Evolutionary conservation across 148 eudicot genomes (phyloP).

Genomic region (Silene conica): DNA sequence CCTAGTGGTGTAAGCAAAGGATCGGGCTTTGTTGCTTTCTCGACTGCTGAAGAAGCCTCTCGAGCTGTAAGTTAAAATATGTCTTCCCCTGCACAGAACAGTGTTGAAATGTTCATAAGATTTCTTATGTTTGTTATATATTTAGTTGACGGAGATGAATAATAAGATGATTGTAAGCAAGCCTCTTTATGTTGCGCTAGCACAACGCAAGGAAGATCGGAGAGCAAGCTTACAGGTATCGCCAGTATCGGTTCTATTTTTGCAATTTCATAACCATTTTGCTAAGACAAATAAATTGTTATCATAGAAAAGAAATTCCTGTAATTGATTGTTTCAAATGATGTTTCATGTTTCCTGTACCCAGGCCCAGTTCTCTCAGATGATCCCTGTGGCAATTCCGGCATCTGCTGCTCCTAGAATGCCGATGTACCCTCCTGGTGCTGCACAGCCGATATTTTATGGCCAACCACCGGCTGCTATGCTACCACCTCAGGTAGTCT

Average conservation of each 20-base stretch:
- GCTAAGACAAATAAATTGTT: no score
- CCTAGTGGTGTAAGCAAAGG: slow-evolving; percentile 79
- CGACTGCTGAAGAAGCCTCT: slow-evolving; percentile 84
- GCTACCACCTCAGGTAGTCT: slow-evolving; percentile 57
- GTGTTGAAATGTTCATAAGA: neutral
- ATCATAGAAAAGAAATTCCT: no score
- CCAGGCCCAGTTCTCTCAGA: slow-evolving; percentile 79
- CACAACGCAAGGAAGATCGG: slow-evolving; percentile 89
- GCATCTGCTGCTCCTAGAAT: slow-evolving; percentile 73
- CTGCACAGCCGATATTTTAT: slow-evolving; percentile 71
- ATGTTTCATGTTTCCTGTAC: neutral
- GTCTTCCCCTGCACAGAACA: neutral
- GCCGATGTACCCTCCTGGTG: slow-evolving; percentile 81
- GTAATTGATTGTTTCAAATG: no score
- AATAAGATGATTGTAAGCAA: slow-evolving; percentile 77
- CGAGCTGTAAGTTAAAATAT: slow-evolving; percentile 65
- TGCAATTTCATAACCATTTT: neutral
- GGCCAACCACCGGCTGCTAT: slow-evolving; percentile 77
- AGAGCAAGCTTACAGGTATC: slow-evolving; percentile 78
- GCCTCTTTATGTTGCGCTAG: slow-evolving; percentile 89
- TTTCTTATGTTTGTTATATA: neutral
- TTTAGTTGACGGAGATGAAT: slow-evolving; percentile 76
- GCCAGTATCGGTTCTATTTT: neutral
- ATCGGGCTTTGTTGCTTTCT: slow-evolving; percentile 89
- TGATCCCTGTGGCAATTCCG: slow-evolving; percentile 63